Conservation (phyloP, 352 stramenopile genomes). For the Globisporangium apiculatum region DNA sequence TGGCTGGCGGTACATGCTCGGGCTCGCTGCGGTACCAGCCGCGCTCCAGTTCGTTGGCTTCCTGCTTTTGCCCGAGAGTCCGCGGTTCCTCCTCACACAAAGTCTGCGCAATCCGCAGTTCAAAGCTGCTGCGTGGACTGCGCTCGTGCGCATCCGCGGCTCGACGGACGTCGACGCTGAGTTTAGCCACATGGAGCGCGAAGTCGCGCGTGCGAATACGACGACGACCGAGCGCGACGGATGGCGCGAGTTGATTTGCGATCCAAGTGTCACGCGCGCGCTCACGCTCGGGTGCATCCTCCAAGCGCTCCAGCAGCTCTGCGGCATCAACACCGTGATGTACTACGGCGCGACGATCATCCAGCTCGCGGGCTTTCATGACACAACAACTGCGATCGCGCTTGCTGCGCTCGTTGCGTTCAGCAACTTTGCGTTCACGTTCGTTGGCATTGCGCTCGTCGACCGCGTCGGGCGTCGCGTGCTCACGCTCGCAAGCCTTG, state of each 20-base stretch:
- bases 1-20: conserved; percentile 81
- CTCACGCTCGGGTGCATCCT: conserved; percentile 55
- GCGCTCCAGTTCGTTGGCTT: conserved; percentile 69
- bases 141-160: conserved; percentile 48
- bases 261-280: conserved; percentile 27
- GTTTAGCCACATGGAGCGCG: conserved; percentile 48
- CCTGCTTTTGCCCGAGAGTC: conserved; percentile 56
- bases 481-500: conserved; percentile 43
- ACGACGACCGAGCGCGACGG: conserved; percentile 17
- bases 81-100: conserved; percentile 52
- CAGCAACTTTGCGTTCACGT: conserved; percentile 67
- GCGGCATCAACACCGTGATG: conserved; percentile 87
- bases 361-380: conserved; percentile 69
- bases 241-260: conserved; percentile 25
- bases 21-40: conserved; percentile 52
- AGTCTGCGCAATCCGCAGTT: conserved; percentile 6
- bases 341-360: conserved; percentile 84
- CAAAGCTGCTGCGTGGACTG: conserved; percentile 32
- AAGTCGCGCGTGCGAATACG: conserved; percentile 23
- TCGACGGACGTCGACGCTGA: conserved; percentile 41
- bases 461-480: conserved; percentile 35
- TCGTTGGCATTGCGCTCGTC: conserved; percentile 55
- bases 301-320: conserved; percentile 64
- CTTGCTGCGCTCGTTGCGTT: conserved; percentile 64
- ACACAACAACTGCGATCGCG: conserved; percentile 69